These are phyloP conservation scores for Wilcoxina mikolae DNA, from an alignment of 495 filamentous ascomycete genomes.

Conservation along the genomic window DNA sequence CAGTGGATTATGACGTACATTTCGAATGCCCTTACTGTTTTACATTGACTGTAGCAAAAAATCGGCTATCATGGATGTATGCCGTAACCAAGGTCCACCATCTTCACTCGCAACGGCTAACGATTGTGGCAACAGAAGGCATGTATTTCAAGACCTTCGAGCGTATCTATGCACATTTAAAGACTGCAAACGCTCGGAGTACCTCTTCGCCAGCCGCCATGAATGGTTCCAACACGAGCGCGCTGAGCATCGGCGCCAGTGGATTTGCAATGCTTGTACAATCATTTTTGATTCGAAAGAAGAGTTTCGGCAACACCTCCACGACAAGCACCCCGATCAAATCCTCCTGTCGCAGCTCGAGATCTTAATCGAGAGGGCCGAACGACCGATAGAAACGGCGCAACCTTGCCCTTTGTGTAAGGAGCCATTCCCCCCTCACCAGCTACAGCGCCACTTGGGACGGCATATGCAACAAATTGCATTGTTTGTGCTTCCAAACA, in stretches of 20 bases:
- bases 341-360: slow-evolving; percentile 7
- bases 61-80: slow-evolving; percentile 16
- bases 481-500: slow-evolving; percentile 14
- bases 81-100: background rate
- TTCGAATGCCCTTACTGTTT: slow-evolving; percentile 24
- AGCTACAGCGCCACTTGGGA: slow-evolving; percentile 16
- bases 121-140: slow-evolving; percentile 13
- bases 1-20: background rate
- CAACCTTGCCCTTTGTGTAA: slow-evolving; percentile 15
- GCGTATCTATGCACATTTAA: slow-evolving; percentile 27
- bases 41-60: slow-evolving; percentile 1
- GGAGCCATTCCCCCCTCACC: background rate
- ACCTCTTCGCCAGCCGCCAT: slow-evolving; percentile 15
- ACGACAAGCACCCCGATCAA: slow-evolving; percentile 2
- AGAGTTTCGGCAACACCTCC: slow-evolving; percentile 9
- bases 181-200: slow-evolving; percentile 11
- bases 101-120: background rate
- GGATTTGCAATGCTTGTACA: slow-evolving; percentile 19
- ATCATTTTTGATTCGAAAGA: background rate
- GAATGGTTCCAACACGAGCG: slow-evolving; percentile 27
- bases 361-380: slow-evolving; percentile 10
- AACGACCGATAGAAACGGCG: slow-evolving; percentile 10
- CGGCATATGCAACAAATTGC: slow-evolving; percentile 25
- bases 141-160: slow-evolving; percentile 24
- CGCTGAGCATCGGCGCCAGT: slow-evolving; percentile 19